A percentile compares a stretch with the other conserved stretches of the same genome.
phyloP scores from a whole-genome alignment of 768 basidiomycete species.

The Pisolithus sp. region DNA sequence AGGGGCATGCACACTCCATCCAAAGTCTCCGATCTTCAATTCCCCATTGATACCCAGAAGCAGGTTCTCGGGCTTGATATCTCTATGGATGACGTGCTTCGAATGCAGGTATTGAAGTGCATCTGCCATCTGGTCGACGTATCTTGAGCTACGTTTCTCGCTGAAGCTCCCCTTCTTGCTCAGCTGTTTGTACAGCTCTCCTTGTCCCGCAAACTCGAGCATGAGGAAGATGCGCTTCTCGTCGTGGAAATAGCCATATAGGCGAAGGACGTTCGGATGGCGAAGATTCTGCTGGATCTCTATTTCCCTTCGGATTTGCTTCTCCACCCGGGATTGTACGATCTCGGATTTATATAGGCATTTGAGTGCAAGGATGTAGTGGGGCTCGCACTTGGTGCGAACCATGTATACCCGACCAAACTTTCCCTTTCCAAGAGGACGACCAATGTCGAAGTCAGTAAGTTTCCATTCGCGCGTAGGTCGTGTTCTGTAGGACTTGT shows the following conservation, averaged over 20 bases:
- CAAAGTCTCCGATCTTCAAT: slow-evolving; percentile 97
- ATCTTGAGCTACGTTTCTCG: slow-evolving; percentile 82
- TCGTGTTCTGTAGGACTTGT: slow-evolving; percentile 37
- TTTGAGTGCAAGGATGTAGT: slow-evolving; percentile 94
- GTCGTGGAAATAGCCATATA: slow-evolving; percentile 98
- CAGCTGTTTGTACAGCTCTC: slow-evolving; percentile 95
- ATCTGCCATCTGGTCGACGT: slow-evolving; percentile 98
- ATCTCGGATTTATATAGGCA: slow-evolving; percentile 97
- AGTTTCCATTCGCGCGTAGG: slow-evolving; percentile 85
- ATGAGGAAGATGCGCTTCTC: slow-evolving; percentile 96
- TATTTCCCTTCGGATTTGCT: slow-evolving; percentile 95
- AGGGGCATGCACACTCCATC: slow-evolving; percentile 97
- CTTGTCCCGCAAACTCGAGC: slow-evolving; percentile 96
- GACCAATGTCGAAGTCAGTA: slow-evolving; percentile 86
- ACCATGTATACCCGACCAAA: slow-evolving; percentile 99
- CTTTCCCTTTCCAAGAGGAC: slow-evolving; percentile 97
- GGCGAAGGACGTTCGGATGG: slow-evolving; percentile 88
- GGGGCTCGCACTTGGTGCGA: slow-evolving; percentile 79
- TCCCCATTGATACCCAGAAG: slow-evolving; percentile 93
- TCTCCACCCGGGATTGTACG: slow-evolving; percentile 85
- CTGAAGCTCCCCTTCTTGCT: slow-evolving; percentile 80
- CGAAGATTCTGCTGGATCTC: slow-evolving; percentile 96
- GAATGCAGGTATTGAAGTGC: slow-evolving; percentile 86
- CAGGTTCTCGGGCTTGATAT: slow-evolving; percentile 98
- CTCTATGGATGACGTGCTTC: slow-evolving; percentile 97